phyloP scores from a whole-genome alignment of 2,329 filamentous ascomycete species.

The Canariomyces notabilis region DNA sequence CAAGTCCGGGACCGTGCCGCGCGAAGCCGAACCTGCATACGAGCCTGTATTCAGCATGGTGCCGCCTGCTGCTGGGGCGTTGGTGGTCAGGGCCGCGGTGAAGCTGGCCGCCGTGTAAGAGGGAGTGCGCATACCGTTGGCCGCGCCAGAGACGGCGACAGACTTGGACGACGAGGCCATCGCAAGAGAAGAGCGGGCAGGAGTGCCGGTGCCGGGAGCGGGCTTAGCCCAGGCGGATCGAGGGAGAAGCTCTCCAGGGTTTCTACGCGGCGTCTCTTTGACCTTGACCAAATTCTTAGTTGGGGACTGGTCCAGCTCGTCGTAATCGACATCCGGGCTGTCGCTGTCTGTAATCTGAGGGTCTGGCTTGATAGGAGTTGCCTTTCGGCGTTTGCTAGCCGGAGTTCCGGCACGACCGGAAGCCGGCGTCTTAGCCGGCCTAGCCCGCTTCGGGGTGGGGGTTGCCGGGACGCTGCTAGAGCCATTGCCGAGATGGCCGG shows the following conservation, averaged over 20 bases:
- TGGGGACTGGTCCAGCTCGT: constrained; percentile 27
- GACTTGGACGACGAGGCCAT: too few species aligned
- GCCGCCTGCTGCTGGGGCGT: too few species aligned
- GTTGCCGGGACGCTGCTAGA: constrained; percentile 27
- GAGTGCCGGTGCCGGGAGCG: background rate
- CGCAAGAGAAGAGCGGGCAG: background rate
- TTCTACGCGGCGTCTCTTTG: background rate
- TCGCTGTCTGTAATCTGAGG: constrained; percentile 18
- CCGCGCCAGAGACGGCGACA: too few species aligned
- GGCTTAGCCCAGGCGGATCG: background rate
- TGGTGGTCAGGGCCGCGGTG: too few species aligned
- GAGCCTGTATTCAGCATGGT: too few species aligned
- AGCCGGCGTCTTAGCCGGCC: constrained; percentile 6
- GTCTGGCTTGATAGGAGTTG: constrained; percentile 11
- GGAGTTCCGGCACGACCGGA: constrained; percentile 2
- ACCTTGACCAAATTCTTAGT: constrained; percentile 11
- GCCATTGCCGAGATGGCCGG: constrained; percentile 23
- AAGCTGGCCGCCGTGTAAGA: too few species aligned
- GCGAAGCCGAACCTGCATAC: too few species aligned
- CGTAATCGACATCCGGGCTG: constrained; percentile 27
- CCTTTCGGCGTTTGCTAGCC: constrained; percentile 18
- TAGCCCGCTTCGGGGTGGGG: constrained; percentile 14
- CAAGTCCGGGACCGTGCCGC: too few species aligned
- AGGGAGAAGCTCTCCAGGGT: background rate
- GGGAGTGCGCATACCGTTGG: too few species aligned